Evolutionary conservation across 345 rosid genomes (phyloP).

Genomic region (Pseudoturritis turrita): DNA sequence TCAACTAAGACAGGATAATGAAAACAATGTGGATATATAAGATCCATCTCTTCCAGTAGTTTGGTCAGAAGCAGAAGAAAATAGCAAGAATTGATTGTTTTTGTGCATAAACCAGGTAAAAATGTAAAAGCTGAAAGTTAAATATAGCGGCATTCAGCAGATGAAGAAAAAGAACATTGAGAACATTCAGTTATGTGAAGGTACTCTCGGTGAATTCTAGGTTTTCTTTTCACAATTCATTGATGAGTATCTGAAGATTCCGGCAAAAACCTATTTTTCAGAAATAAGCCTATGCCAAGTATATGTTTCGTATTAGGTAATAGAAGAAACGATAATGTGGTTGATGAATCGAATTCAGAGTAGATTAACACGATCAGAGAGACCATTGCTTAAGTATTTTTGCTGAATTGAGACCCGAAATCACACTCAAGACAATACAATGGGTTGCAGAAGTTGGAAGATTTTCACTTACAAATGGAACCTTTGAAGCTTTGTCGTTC

Average conservation of each 20-base stretch:
- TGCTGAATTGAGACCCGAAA: not conserved
- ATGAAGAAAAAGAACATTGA: not conserved
- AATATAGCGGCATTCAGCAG: not conserved
- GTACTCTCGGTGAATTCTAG: too few relatives aligned
- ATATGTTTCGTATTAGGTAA: not conserved
- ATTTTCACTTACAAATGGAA: conserved; percentile 66
- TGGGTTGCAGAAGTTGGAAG: not conserved
- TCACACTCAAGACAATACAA: not conserved
- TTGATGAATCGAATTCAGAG: not conserved
- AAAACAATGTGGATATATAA: not conserved
- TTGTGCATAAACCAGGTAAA: not conserved
- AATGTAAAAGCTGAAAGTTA: not conserved
- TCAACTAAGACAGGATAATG: not conserved
- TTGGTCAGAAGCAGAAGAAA: not conserved
- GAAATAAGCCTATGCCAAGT: not conserved
- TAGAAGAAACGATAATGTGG: not conserved
- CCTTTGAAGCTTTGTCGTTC: conserved; percentile 89
- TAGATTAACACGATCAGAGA: not conserved
- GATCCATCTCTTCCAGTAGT: not conserved
- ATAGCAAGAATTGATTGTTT: not conserved
- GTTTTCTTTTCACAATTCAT: too few relatives aligned
- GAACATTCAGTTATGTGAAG: not conserved
- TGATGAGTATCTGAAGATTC: too few relatives aligned
- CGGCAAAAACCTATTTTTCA: too few relatives aligned
- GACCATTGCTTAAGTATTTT: not conserved